Percentiles rank a stretch among this genome's conserved stretches.
phyloP scores from a whole-genome alignment of 192 early-diverging fungal species.

The Gonapodya sp. region DNA sequence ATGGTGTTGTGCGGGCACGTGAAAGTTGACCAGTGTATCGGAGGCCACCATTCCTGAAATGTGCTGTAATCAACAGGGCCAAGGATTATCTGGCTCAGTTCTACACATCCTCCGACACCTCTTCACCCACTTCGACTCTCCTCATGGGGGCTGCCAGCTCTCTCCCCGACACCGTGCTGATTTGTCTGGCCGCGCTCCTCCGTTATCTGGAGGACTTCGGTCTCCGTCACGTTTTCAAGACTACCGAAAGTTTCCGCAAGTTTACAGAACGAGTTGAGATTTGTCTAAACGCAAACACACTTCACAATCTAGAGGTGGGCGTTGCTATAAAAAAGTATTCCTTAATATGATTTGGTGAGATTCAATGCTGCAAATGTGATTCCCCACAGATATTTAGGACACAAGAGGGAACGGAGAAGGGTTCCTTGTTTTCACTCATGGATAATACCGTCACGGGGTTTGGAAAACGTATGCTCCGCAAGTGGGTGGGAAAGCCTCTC shows the following conservation, averaged over 20 bases:
- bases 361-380: too few relatives aligned
- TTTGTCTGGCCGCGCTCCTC: slow-evolving; percentile 44
- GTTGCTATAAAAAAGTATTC: too few relatives aligned
- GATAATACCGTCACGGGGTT: slow-evolving; percentile 60
- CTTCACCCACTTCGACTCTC: background rate
- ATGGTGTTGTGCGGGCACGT: too few relatives aligned
- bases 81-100: slow-evolving; percentile 11
- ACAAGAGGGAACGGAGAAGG: slow-evolving; percentile 26
- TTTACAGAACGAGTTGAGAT: slow-evolving; percentile 50
- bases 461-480: slow-evolving; percentile 50
- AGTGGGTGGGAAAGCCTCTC: slow-evolving; percentile 61
- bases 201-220: slow-evolving; percentile 53
- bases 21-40: too few relatives aligned
- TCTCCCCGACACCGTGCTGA: slow-evolving; percentile 21
- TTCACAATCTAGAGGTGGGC: slow-evolving; percentile 43
- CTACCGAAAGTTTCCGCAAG: slow-evolving; percentile 46
- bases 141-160: background rate
- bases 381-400: slow-evolving; percentile 36
- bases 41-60: too few relatives aligned
- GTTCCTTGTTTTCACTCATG: slow-evolving; percentile 45
- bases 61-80: too few relatives aligned
- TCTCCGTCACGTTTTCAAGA: slow-evolving; percentile 40
- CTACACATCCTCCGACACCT: background rate
- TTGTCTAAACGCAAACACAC: slow-evolving; percentile 56
- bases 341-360: too few relatives aligned